These are phyloP conservation scores for Rhodamnia argentea DNA, from an alignment of 345 rosid species.

Conservation along the genomic window DNA sequence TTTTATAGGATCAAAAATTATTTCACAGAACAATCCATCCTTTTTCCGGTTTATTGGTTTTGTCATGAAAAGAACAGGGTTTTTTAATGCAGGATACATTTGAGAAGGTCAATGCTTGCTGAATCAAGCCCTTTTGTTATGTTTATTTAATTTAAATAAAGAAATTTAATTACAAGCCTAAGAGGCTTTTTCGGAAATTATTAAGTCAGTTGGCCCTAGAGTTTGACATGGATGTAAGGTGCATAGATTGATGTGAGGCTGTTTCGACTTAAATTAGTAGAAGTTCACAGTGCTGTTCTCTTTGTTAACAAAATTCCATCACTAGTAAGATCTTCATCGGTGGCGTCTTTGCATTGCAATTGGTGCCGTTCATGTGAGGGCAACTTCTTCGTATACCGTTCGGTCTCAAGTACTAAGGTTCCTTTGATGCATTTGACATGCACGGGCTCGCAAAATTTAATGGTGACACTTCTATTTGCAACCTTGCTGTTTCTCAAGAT, in stretches of 20 bases:
- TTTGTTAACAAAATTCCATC: neutral
- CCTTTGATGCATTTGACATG: neutral
- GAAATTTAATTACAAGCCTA: neutral
- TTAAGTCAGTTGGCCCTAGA: neutral
- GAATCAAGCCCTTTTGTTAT: neutral
- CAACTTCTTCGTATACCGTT: neutral
- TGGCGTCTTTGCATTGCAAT: neutral
- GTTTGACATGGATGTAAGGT: neutral
- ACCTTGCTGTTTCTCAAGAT: slow-evolving; percentile 5
- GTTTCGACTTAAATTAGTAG: neutral
- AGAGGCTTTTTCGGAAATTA: neutral
- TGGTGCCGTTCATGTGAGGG: too few relatives aligned
- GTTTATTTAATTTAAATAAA: neutral
- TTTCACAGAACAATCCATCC: too few relatives aligned
- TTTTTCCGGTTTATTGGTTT: too few relatives aligned
- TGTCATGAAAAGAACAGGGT: neutral
- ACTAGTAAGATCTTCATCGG: neutral
- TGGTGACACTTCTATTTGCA: neutral
- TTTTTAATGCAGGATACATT: neutral
- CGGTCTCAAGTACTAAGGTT: neutral
- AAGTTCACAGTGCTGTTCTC: neutral
- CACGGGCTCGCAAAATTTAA: slow-evolving; percentile 5
- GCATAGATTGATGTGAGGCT: neutral
- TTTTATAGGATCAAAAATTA: too few relatives aligned
- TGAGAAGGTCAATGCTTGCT: neutral